Evolutionary conservation across 2,329 filamentous ascomycete genomes (phyloP).

Genomic region (Monilinia fructicola): DNA sequence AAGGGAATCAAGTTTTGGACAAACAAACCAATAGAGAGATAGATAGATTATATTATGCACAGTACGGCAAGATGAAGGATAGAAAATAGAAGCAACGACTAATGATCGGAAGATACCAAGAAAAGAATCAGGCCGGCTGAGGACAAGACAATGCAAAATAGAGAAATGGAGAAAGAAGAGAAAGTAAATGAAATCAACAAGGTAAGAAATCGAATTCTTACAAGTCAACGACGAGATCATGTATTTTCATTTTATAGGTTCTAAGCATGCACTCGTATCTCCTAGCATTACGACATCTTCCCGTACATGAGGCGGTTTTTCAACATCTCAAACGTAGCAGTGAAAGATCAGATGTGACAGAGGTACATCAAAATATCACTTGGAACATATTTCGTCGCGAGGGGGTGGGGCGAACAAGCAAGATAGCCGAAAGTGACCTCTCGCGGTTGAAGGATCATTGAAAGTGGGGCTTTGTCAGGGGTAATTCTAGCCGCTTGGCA

Average conservation of each 20-base stretch:
- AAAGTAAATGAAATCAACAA: background rate
- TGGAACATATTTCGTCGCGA: slow-evolving; percentile 16
- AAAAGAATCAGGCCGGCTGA: slow-evolving; percentile 7
- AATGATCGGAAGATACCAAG: background rate
- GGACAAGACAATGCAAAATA: background rate
- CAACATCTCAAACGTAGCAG: slow-evolving; percentile 12
- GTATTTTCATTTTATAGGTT: slow-evolving; percentile 6
- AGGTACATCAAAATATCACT: background rate
- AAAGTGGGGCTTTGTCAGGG: slow-evolving; percentile 11
- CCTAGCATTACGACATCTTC: background rate
- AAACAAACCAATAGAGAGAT: background rate
- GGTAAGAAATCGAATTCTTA: background rate
- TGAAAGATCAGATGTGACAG: slow-evolving; percentile 3
- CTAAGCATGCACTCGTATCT: background rate
- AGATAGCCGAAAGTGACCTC: slow-evolving; percentile 14
- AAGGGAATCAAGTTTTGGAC: background rate
- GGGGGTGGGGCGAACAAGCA: background rate
- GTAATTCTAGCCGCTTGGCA: slow-evolving; percentile 12
- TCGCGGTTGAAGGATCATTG: background rate
- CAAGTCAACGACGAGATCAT: background rate
- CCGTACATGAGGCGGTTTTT: slow-evolving; percentile 11
- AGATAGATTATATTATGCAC: background rate
- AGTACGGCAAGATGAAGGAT: background rate
- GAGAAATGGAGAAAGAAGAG: background rate
- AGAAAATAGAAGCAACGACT: background rate